phyloP scores from a whole-genome alignment of 2,329 filamentous ascomycete species.

The Eurotiales sp. region DNA sequence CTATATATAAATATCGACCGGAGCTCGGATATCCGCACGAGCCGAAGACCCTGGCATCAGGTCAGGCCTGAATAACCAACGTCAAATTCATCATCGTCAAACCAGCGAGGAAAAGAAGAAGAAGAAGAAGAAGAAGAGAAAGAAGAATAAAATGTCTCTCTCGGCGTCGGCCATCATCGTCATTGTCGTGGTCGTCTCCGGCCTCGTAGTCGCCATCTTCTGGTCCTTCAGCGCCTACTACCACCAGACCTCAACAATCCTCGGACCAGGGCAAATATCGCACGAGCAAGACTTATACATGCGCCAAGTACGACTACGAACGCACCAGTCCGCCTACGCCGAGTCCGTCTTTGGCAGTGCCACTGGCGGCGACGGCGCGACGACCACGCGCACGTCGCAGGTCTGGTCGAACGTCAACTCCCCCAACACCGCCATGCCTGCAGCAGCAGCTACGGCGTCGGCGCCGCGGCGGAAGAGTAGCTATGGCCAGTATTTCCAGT shows the following conservation, averaged over 20 bases:
- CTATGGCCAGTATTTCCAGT: constrained; percentile 5
- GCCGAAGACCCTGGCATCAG: background rate
- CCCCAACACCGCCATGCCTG: background rate
- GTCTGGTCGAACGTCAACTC: constrained; percentile 1
- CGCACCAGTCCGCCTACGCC: constrained; percentile 10
- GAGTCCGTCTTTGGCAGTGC: constrained; percentile 1
- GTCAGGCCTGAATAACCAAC: too few relatives aligned
- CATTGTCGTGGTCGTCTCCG: constrained; percentile 14
- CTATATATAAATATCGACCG: background rate
- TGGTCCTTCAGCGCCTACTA: constrained; percentile 14
- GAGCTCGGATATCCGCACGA: too few relatives aligned
- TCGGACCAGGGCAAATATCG: background rate
- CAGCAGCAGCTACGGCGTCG: background rate
- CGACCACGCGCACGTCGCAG: constrained; percentile 7
- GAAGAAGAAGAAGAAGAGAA: background rate
- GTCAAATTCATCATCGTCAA: too few relatives aligned
- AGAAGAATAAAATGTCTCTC: constrained; percentile 9
- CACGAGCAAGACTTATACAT: constrained; percentile 14
- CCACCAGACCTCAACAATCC: background rate
- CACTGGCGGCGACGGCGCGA: background rate
- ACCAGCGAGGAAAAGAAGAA: background rate
- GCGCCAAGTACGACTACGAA: constrained; percentile 14
- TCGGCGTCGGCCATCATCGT: constrained; percentile 14
- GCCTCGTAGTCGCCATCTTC: constrained; percentile 10
- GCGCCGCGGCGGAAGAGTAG: background rate